Evolutionary conservation across 257 asterid species (phyloP).

Genomic region (Nicotiana sylvestris): DNA sequence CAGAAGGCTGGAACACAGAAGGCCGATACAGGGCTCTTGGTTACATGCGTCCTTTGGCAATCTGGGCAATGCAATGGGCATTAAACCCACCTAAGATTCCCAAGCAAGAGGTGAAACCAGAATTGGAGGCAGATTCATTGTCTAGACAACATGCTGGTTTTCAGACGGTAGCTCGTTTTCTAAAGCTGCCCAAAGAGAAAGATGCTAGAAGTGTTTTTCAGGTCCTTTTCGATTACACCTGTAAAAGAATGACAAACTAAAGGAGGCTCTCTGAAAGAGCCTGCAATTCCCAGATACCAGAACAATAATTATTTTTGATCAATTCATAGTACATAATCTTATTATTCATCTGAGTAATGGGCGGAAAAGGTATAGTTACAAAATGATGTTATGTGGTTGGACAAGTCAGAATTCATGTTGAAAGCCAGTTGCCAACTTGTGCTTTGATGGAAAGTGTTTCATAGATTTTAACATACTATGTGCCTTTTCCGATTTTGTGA

Average conservation of each 20-base stretch:
- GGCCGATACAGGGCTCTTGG: constrained; percentile 70
- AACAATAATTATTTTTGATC: constrained; percentile 6
- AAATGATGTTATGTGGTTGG: background rate
- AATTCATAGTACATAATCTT: background rate
- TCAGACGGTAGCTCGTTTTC: constrained; percentile 68
- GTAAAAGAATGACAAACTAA: constrained; percentile 54
- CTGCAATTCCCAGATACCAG: background rate
- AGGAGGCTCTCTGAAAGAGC: background rate
- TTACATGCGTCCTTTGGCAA: constrained; percentile 92
- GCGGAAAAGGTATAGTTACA: background rate
- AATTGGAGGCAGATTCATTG: constrained; percentile 50
- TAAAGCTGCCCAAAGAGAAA: constrained; percentile 56
- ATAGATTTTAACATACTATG: background rate
- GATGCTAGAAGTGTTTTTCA: constrained; percentile 67
- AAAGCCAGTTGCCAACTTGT: background rate
- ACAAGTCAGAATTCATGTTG: background rate
- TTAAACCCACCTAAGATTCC: constrained; percentile 43
- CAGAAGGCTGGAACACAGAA: constrained; percentile 77
- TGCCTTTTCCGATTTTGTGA: background rate
- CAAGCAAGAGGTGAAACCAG: constrained; percentile 38
- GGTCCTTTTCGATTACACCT: constrained; percentile 65
- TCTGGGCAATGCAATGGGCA: constrained; percentile 99
- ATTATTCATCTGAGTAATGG: background rate
- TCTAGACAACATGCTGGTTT: constrained; percentile 69
- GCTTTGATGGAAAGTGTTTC: background rate